Evolutionary conservation across 345 rosid species (phyloP).

Genomic region (Eucalyptus virginea): DNA sequence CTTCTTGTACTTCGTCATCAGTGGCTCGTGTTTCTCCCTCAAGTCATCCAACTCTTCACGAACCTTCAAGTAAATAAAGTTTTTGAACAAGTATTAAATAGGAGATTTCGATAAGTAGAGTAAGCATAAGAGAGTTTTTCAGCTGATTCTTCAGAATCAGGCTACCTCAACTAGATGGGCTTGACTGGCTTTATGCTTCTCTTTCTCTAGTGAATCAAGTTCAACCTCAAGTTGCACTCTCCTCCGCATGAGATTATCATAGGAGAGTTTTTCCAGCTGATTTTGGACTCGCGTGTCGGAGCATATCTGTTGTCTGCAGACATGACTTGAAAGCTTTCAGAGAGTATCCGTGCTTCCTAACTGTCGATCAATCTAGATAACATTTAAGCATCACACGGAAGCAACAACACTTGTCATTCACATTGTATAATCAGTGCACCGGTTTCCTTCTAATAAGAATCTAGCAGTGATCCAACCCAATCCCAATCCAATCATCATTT

Average conservation of each 20-base stretch:
- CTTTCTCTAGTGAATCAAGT: conserved; percentile 77
- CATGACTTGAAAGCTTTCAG: too few species aligned
- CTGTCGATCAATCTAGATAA: not conserved
- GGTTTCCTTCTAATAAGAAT: not conserved
- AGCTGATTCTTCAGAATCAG: not conserved
- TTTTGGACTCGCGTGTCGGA: too few species aligned
- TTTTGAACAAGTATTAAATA: not conserved
- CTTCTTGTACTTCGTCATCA: conserved; percentile 75
- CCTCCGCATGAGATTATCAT: conserved; percentile 63
- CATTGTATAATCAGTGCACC: not conserved
- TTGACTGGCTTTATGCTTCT: conserved; percentile 84
- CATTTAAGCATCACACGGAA: too few species aligned
- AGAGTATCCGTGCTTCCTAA: not conserved
- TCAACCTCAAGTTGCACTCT: conserved; percentile 80
- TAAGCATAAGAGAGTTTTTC: not conserved
- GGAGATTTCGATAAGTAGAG: not conserved
- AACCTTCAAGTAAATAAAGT: conserved; percentile 27
- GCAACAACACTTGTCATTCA: not conserved
- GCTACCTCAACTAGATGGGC: conserved; percentile 58
- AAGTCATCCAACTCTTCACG: conserved; percentile 77
- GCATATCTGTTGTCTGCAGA: too few species aligned
- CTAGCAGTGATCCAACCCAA: not conserved
- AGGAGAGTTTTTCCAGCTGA: too few species aligned
- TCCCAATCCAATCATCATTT: not conserved
- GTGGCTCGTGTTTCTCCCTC: conserved; percentile 80